A percentile compares a stretch with the other conserved stretches of the same genome.
Evolutionary conservation across 768 basidiomycete genomes (phyloP).

Genomic region (Collybia sp.): DNA sequence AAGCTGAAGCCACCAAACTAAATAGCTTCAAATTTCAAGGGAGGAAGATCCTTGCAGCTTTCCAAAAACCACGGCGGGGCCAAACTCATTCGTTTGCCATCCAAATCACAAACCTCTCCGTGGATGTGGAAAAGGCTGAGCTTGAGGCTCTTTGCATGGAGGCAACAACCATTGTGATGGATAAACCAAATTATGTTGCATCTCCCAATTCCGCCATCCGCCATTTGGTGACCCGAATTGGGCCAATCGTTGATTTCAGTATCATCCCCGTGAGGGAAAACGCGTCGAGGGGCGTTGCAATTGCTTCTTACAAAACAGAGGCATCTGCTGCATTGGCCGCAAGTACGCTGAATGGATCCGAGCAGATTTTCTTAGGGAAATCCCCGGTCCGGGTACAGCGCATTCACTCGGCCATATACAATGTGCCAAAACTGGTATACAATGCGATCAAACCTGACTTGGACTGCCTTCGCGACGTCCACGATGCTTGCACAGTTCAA

Average conservation of each 20-base stretch:
- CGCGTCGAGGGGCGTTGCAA: slow-evolving; percentile 31
- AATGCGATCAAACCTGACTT: slow-evolving; percentile 30
- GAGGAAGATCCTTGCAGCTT: slow-evolving; percentile 33
- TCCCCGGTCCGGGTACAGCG: slow-evolving; percentile 31
- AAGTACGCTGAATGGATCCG: slow-evolving; percentile 17
- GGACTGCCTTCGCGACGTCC: slow-evolving; percentile 21
- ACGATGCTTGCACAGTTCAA: slow-evolving; percentile 25
- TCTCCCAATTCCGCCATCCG: slow-evolving; percentile 27
- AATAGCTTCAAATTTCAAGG: slow-evolving; percentile 33
- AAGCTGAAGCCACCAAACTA: slow-evolving; percentile 32
- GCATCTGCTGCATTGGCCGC: slow-evolving; percentile 28
- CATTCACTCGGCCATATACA: slow-evolving; percentile 36
- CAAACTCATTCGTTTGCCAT: slow-evolving; percentile 36
- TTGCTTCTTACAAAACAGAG: slow-evolving; percentile 33
- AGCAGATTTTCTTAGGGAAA: slow-evolving; percentile 32
- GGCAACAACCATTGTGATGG: slow-evolving; percentile 20
- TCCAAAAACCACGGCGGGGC: slow-evolving; percentile 24
- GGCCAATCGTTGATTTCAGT: slow-evolving; percentile 36
- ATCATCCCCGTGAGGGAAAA: slow-evolving; percentile 23
- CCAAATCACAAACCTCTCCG: slow-evolving; percentile 39
- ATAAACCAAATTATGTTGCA: slow-evolving; percentile 28
- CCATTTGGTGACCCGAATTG: slow-evolving; percentile 26
- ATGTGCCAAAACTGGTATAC: slow-evolving; percentile 26
- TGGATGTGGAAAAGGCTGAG: slow-evolving; percentile 21
- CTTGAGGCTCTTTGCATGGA: slow-evolving; percentile 27